phyloP scores from a whole-genome alignment of 2,329 filamentous ascomycete genomes.

The Aspergillus sp. region DNA sequence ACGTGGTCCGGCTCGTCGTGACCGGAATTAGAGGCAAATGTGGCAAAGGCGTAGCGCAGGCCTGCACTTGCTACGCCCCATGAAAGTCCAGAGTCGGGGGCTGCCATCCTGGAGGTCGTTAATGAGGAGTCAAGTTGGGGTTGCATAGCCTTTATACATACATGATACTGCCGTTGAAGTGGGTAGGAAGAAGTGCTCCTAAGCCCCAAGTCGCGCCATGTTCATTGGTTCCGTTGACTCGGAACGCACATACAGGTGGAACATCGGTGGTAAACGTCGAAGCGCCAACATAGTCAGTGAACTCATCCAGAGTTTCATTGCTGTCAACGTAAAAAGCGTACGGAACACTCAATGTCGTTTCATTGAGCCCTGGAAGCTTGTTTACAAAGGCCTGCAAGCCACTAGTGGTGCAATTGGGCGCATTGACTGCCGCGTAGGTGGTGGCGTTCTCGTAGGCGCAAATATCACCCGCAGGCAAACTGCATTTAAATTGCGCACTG shows the following conservation, averaged over 20 bases:
- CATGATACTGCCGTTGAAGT: neutral
- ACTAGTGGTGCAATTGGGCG: neutral
- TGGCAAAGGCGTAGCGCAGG: neutral
- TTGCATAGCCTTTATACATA: neutral
- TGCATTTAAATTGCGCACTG: neutral
- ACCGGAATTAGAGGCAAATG: neutral
- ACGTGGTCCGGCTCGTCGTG: neutral
- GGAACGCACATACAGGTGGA: neutral
- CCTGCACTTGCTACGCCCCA: constrained; percentile 1
- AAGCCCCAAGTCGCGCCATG: neutral
- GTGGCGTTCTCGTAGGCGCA: neutral
- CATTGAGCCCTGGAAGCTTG: neutral
- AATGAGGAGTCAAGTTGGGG: neutral
- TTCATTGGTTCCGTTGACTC: neutral
- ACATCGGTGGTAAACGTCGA: neutral
- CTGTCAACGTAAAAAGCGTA: neutral
- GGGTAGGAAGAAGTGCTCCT: neutral
- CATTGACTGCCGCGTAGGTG: neutral
- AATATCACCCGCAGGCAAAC: neutral
- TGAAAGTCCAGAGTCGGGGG: neutral
- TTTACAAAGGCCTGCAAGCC: neutral
- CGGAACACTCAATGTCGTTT: neutral
- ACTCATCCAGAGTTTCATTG: neutral
- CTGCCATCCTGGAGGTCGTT: neutral
- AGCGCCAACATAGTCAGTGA: neutral